Base-by-base conservation (phyloP, 2,329 filamentous ascomycete genomes). In the Rhexocercosporidium sp. region DNA sequence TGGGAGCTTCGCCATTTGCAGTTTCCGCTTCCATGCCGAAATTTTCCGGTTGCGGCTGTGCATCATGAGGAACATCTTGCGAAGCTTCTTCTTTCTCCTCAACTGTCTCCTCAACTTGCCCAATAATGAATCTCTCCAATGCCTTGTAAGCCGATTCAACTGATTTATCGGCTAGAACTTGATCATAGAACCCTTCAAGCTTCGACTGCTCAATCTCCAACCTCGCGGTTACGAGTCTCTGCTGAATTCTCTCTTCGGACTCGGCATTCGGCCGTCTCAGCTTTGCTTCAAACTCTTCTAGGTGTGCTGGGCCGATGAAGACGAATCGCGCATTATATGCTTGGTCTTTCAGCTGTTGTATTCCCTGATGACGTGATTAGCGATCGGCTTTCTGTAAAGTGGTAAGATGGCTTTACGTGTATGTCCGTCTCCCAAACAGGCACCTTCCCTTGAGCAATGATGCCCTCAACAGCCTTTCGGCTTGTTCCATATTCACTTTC, bases 361-460 rank as follows among this genome's bases (percentile, higher is more conserved):
- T 82, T 25, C 85, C 83, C 86, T 88, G 56, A 37, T 3, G 7
- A 18, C 65, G 25, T 41, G 63, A 27, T 60, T n/a, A 61, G 22
- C n/a, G 34, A 25, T 9, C 31, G 9, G 3, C 3, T 22, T 34
- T 6, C 27, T 22, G n/a, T 16, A 29, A 16, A 16, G 7, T 25
- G n/a, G 22, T 12, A 34, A 29, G 27, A 20, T 9, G 27, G 64
- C 75, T 81, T 78, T 81, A 88, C 87, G 75, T 87, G 82, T 18
- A 79, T 73, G 64, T 85, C 82, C 73, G 89, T 79, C 68, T 83
- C 80, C 70, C 88, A 81, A 3, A 90, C 71, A 1, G 88, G 84
- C 34, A 94, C 86, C 75, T 89, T 89, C 47, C 85, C 86, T 9
- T 80, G 75, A 54, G 85, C 83, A 20, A 80, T 77, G 27, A 89